A percentile compares a stretch with the other conserved stretches of the same genome.
phyloP scores from a whole-genome alignment of 176 grass and related monocot genomes.

The Guadua angustifolia region DNA sequence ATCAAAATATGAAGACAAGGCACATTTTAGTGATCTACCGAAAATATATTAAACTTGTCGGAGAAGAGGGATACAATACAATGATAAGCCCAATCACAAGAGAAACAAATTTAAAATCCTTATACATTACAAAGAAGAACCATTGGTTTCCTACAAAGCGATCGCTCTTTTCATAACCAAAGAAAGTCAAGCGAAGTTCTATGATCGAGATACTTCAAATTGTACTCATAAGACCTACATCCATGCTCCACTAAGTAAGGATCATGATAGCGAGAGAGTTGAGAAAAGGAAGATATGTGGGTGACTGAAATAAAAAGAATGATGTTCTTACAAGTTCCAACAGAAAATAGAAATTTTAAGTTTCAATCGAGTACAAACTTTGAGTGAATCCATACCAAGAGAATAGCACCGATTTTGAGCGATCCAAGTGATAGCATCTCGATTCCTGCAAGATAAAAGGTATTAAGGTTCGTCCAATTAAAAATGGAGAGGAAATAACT shows the following conservation, averaged over 20 bases:
- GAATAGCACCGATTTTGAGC: conserved; percentile 96
- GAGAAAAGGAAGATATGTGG: not conserved
- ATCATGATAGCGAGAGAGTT: not conserved
- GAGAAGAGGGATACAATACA: too few species aligned
- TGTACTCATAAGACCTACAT: not conserved
- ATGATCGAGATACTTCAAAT: not conserved
- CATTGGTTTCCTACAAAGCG: not conserved
- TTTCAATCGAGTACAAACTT: conserved; percentile 5
- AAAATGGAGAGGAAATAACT: not conserved
- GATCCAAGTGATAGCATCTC: conserved; percentile 97
- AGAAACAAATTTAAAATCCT: too few species aligned
- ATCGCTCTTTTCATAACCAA: not conserved
- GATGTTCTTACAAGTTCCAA: not conserved
- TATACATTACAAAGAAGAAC: too few species aligned
- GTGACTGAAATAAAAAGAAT: not conserved
- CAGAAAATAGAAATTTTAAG: conserved; percentile 1
- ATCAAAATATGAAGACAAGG: too few species aligned
- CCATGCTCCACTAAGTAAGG: not conserved
- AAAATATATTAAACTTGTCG: too few species aligned
- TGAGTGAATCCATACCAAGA: conserved; percentile 63
- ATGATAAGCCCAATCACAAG: too few species aligned
- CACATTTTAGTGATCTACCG: too few species aligned
- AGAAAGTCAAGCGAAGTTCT: not conserved
- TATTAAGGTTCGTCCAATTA: not conserved
- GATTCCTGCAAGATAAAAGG: conserved; percentile 62